phyloP scores from a whole-genome alignment of 140 eudicot species.

The Oenanthe javanica region DNA sequence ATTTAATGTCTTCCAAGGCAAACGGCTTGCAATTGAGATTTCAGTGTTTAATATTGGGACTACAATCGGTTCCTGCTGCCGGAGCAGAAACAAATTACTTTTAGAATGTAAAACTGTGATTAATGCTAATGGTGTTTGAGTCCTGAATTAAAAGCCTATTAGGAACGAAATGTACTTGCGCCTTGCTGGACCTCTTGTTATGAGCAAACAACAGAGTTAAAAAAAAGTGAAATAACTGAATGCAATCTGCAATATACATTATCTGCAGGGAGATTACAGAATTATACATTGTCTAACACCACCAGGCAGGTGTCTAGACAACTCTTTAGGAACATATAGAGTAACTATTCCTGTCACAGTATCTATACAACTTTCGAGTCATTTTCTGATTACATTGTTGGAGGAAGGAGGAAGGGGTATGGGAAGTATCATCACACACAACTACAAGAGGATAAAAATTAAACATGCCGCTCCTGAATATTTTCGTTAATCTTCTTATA shows the following conservation, averaged over 20 bases:
- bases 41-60: neutral
- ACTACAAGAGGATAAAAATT: neutral
- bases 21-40: no score
- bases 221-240: neutral
- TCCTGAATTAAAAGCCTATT: no score
- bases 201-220: neutral
- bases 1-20: no score
- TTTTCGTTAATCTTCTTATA: conserved; percentile 10
- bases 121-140: no score
- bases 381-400: neutral
- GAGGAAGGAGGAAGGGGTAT: neutral
- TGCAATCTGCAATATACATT: neutral
- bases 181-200: neutral
- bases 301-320: neutral
- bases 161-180: neutral
- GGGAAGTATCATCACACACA: neutral
- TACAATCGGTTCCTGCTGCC: no score
- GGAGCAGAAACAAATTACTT: no score
- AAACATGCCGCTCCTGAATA: neutral
- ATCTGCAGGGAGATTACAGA: neutral
- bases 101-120: no score
- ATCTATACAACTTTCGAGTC: neutral
- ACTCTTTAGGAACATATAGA: neutral
- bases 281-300: neutral
- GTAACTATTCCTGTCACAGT: neutral